phyloP scores from a whole-genome alignment of 139 green algal genomes.

The Chlamydomonas sp. region DNA sequence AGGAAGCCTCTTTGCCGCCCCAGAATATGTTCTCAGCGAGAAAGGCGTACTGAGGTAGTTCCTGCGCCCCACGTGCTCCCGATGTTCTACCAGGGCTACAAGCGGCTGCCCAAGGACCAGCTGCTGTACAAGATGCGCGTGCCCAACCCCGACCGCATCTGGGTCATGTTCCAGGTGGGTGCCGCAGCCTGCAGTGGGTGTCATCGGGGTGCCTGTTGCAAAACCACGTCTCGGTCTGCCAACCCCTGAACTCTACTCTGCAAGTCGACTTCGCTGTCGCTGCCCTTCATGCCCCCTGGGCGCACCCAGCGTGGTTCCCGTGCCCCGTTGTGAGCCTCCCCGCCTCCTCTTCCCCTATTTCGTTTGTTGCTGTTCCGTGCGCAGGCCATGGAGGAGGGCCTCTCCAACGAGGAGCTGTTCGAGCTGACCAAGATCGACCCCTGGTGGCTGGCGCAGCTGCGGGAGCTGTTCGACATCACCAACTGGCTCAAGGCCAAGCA shows the following conservation, averaged over 20 bases:
- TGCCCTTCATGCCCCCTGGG: not conserved
- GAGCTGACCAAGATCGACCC: constrained; percentile 96
- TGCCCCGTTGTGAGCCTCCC: not conserved
- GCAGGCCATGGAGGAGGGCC: constrained; percentile 88
- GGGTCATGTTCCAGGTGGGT: constrained; percentile 81
- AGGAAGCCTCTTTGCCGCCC: too few species aligned
- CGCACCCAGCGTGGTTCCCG: not conserved
- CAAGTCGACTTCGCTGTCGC: not conserved
- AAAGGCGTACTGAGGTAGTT: too few species aligned
- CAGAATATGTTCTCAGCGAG: too few species aligned
- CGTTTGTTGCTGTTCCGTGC: not conserved
- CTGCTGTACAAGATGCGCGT: constrained; percentile 90
- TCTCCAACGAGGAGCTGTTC: constrained; percentile 80
- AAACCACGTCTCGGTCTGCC: too few species aligned
- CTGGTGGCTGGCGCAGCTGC: constrained; percentile 95
- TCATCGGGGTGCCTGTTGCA: too few species aligned
- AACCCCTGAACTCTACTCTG: not conserved
- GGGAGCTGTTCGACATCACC: constrained; percentile 66
- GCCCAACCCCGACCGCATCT: constrained; percentile 91
- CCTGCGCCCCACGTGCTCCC: not conserved
- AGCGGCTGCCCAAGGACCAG: constrained; percentile 77
- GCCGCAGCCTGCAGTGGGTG: not conserved
- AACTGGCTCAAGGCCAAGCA: constrained; percentile 80
- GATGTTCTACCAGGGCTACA: constrained; percentile 61
- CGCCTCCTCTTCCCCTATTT: not conserved